phyloP scores from a whole-genome alignment of 192 early-diverging fungal genomes.

The Diversispora eburnea region DNA sequence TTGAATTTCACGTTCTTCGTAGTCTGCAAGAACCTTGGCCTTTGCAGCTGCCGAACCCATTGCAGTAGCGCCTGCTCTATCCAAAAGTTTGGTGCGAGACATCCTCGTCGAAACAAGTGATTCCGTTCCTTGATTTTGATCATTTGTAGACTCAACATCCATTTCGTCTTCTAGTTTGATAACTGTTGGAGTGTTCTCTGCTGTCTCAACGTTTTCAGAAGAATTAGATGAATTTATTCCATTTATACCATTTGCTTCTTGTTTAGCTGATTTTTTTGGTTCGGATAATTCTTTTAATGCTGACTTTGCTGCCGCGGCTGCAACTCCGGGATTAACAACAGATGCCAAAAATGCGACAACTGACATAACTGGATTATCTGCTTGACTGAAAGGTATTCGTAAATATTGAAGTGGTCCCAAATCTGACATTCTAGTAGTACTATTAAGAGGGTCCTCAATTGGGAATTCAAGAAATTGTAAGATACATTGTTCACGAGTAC shows the following conservation, averaged over 20 bases:
- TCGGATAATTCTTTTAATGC: conserved; percentile 68
- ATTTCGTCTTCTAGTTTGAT: conserved; percentile 32
- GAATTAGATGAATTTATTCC: conserved; percentile 5
- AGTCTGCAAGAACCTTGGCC: conserved; percentile 71
- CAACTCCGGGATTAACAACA: conserved; percentile 84
- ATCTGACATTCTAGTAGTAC: conserved; percentile 35
- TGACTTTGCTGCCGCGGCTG: conserved; percentile 79
- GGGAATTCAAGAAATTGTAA: conserved; percentile 85
- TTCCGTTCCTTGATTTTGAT: conserved; percentile 3
- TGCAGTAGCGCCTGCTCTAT: conserved; percentile 80
- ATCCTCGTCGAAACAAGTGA: conserved; percentile 16
- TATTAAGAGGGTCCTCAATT: conserved; percentile 78
- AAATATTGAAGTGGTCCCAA: conserved; percentile 67
- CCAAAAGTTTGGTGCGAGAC: conserved; percentile 52
- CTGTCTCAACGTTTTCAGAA: conserved; percentile 5
- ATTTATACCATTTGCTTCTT: conserved; percentile 22
- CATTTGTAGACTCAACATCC: conserved; percentile 34
- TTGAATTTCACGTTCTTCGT: conserved; percentile 86
- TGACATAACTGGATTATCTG: conserved; percentile 89
- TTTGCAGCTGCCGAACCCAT: conserved; percentile 92
- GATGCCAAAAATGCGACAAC: conserved; percentile 84
- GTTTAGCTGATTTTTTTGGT: conserved; percentile 28
- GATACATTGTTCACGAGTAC: conserved; percentile 88
- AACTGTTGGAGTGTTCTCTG: conserved; percentile 4
- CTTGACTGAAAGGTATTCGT: conserved; percentile 69